phyloP scores from a whole-genome alignment of 306 rosid species.

The Oxytropis ochrocephala region DNA sequence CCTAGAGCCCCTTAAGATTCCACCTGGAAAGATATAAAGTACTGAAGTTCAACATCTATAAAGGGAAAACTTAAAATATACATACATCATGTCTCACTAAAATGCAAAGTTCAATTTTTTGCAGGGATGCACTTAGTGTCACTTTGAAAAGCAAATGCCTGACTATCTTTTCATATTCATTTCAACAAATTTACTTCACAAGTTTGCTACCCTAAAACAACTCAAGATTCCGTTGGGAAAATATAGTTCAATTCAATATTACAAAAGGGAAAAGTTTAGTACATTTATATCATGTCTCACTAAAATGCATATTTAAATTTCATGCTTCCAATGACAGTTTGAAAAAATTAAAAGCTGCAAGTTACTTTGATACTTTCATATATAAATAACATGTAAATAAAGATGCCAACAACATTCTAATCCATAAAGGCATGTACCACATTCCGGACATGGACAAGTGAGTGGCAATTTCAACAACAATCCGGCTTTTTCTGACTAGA shows the following conservation, averaged over 20 bases:
- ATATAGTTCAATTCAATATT: constrained; percentile 8
- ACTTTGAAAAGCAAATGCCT: constrained; percentile 40
- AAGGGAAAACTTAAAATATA: background rate
- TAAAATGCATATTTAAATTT: constrained; percentile 1
- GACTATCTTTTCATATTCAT: constrained; percentile 69
- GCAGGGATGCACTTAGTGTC: background rate
- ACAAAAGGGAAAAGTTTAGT: background rate
- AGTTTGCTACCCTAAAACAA: constrained; percentile 58
- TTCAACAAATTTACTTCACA: constrained; percentile 62
- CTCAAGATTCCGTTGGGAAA: constrained; percentile 52
- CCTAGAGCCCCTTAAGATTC: constrained; percentile 89
- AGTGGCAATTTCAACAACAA: background rate
- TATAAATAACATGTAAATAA: background rate
- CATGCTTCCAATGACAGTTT: background rate
- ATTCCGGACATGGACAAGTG: background rate
- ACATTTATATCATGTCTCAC: background rate
- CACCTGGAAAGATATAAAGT: constrained; percentile 52
- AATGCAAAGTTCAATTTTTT: constrained; percentile 1
- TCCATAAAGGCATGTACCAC: background rate
- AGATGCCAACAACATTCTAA: background rate
- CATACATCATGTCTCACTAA: background rate
- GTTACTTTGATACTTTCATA: background rate
- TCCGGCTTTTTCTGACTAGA: background rate
- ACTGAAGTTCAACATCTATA: constrained; percentile 16
- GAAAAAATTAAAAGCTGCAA: background rate